A percentile compares a stretch with the other conserved stretches of the same genome.
Conservation (phyloP, 805 yeast genomes). For the Tetrapisispora taiwanensis region DNA sequence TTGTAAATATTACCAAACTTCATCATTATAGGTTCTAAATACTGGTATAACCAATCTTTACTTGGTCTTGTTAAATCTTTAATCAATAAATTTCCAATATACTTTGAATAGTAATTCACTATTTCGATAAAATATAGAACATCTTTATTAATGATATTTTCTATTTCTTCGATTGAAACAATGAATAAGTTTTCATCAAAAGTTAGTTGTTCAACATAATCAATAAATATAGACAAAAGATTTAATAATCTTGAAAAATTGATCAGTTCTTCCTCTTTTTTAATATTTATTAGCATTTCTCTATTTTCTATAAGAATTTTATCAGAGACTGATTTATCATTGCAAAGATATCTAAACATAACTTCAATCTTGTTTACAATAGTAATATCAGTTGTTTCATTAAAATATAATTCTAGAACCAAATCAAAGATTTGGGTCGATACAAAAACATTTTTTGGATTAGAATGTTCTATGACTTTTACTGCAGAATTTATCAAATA, state of each 20-base stretch:
- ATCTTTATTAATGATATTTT: slow-evolving; percentile 11
- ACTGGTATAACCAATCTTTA: slow-evolving; percentile 11
- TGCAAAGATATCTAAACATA: slow-evolving; percentile 8
- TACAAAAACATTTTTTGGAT: slow-evolving; percentile 21
- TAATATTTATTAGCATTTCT: slow-evolving; percentile 10
- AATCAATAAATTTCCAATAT: slow-evolving; percentile 5
- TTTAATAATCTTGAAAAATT: slow-evolving; percentile 17
- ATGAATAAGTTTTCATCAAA: slow-evolving; percentile 15
- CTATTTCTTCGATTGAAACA: slow-evolving; percentile 9
- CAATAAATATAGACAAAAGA: slow-evolving; percentile 11
- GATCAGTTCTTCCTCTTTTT: slow-evolving; percentile 9
- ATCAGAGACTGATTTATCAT: slow-evolving; percentile 18
- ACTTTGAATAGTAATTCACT: slow-evolving; percentile 13
- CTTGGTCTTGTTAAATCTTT: neutral
- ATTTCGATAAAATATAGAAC: slow-evolving; percentile 19
- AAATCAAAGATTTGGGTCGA: slow-evolving; percentile 15
- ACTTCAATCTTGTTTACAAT: slow-evolving; percentile 20
- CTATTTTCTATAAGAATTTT: slow-evolving; percentile 16
- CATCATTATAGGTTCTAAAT: slow-evolving; percentile 7
- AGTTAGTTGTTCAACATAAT: slow-evolving; percentile 9
- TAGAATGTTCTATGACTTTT: slow-evolving; percentile 19
- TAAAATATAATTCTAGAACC: slow-evolving; percentile 15
- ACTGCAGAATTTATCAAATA: slow-evolving; percentile 18
- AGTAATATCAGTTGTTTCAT: slow-evolving; percentile 12
- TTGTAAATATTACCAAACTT: slow-evolving; percentile 16